A percentile compares a stretch with the other conserved stretches of the same genome.
Conservation (phyloP, 768 basidiomycete genomes). For the Vararia minispora region DNA sequence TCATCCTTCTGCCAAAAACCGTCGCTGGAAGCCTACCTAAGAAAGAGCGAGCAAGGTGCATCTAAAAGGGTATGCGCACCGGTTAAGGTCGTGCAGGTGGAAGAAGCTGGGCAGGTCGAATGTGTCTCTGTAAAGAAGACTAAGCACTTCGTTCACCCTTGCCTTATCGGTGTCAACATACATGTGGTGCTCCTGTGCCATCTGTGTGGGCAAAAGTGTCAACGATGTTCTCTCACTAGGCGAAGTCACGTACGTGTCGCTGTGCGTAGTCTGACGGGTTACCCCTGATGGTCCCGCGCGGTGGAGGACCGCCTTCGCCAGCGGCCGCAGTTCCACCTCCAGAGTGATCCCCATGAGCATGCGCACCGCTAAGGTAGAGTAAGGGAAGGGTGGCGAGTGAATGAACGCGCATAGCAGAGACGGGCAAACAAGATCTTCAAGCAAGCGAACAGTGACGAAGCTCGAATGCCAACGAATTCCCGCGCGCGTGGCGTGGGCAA, state of each 20-base stretch:
- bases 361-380: constrained; percentile 13
- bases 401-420: no score
- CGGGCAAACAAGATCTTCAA: no score
- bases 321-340: no score
- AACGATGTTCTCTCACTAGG: not conserved
- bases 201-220: constrained; percentile 32
- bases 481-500: no score
- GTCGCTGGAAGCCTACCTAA: constrained; percentile 34
- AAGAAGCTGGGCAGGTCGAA: constrained; percentile 88
- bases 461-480: no score
- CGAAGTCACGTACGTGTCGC: constrained; percentile 64
- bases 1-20: constrained; percentile 78
- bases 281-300: constrained; percentile 1
- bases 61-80: constrained; percentile 30
- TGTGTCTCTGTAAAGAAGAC: constrained; percentile 43
- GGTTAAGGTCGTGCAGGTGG: constrained; percentile 87
- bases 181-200: constrained; percentile 87
- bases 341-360: constrained; percentile 42
- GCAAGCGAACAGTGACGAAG: no score
- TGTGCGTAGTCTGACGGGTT: constrained; percentile 52
- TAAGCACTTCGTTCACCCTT: constrained; percentile 4
- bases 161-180: constrained; percentile 19
- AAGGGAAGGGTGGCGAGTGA: no score
- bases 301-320: no score
- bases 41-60: constrained; percentile 2